These are phyloP conservation scores for Heracleum sosnowskyi DNA, from an alignment of 129 eudicot species.

Conservation along the genomic window DNA sequence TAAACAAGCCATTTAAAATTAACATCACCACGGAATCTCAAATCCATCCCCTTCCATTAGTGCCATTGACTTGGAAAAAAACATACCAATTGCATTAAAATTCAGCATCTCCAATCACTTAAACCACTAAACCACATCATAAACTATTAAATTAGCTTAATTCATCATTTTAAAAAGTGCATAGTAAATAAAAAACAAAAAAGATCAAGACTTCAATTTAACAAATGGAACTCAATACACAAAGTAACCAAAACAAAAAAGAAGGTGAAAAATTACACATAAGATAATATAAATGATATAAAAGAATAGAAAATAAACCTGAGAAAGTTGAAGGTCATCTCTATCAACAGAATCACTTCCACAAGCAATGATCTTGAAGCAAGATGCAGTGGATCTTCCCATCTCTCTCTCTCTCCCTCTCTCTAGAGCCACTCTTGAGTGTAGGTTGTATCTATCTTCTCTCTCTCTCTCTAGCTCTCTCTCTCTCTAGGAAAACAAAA, in stretches of 20 bases:
- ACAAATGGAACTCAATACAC: not conserved
- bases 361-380: slow-evolving; percentile 81
- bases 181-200: not conserved
- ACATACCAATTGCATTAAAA: not conserved
- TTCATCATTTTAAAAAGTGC: not conserved
- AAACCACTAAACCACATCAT: not conserved
- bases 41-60: not conserved
- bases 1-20: not conserved
- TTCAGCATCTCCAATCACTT: not conserved
- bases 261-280: not conserved
- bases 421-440: not conserved
- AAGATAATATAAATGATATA: not conserved
- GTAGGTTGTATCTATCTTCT: not conserved
- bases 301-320: slow-evolving; percentile 19
- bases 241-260: not conserved
- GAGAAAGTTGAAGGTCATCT: slow-evolving; percentile 46
- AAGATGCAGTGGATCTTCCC: slow-evolving; percentile 68
- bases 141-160: not conserved
- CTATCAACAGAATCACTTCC: slow-evolving; percentile 47
- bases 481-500: slow-evolving; percentile 7
- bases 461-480: slow-evolving; percentile 16
- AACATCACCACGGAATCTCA: not conserved
- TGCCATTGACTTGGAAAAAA: not conserved
- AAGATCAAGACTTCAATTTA: not conserved
- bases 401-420: slow-evolving; percentile 17